These are phyloP conservation scores for Filobasidium wieringae DNA, from an alignment of 768 basidiomycete genomes.

Conservation along the genomic window DNA sequence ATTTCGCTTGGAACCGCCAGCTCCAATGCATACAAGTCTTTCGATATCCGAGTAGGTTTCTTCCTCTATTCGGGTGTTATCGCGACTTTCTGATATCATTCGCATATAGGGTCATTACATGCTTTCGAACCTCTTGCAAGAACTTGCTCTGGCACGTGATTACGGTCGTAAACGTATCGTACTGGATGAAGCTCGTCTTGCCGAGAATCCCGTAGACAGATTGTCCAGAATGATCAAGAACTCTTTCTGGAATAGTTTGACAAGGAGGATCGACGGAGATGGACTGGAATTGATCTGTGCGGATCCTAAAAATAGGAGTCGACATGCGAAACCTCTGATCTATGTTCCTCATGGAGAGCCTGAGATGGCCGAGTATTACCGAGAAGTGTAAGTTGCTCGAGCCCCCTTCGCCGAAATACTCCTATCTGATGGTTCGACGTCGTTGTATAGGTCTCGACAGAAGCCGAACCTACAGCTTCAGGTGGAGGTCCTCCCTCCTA, in stretches of 20 bases:
- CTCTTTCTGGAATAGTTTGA: slow-evolving; percentile 97
- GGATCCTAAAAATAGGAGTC: slow-evolving; percentile 93
- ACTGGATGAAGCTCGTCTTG: slow-evolving; percentile 93
- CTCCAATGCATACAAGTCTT: slow-evolving; percentile 94
- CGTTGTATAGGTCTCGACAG: slow-evolving; percentile 48
- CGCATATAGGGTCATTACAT: slow-evolving; percentile 92
- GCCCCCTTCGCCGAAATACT: not conserved
- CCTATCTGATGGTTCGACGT: not conserved
- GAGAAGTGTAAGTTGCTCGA: slow-evolving; percentile 50
- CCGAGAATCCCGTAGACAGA: slow-evolving; percentile 94
- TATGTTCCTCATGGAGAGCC: slow-evolving; percentile 91
- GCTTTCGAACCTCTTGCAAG: slow-evolving; percentile 97
- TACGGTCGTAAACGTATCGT: slow-evolving; percentile 92
- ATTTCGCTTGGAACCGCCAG: slow-evolving; percentile 92
- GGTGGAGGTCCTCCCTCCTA: slow-evolving; percentile 75
- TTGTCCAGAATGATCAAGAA: slow-evolving; percentile 93
- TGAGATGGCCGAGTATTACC: slow-evolving; percentile 90
- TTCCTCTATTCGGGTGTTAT: not conserved
- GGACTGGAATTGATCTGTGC: slow-evolving; percentile 95
- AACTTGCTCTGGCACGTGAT: slow-evolving; percentile 89
- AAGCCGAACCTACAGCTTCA: slow-evolving; percentile 91
- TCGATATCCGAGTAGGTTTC: slow-evolving; percentile 71
- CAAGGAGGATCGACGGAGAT: slow-evolving; percentile 90
- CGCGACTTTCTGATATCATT: slow-evolving; percentile 9
- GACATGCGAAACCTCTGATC: slow-evolving; percentile 77